Evolutionary conservation across 139 green algal species (phyloP).

Genomic region (Chlamydomonas sphaeroides): DNA sequence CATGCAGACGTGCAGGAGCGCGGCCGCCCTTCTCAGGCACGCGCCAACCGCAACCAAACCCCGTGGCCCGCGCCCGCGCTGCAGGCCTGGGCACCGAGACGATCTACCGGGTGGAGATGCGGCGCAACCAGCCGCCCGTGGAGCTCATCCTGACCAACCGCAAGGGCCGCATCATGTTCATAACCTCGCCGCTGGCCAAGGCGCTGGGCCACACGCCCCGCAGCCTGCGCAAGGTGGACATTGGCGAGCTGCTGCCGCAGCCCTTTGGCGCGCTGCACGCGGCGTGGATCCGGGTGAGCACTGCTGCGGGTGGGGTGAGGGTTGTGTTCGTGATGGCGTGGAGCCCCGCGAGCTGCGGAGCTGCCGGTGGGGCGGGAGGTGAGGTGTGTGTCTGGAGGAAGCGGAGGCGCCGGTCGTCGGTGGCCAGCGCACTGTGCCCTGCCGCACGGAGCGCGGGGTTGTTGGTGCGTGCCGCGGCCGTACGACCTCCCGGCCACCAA

Average conservation of each 20-base stretch:
- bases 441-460: too few species aligned
- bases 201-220: slow-evolving; percentile 34
- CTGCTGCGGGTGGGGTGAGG: background rate
- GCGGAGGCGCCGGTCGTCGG: too few species aligned
- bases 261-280: slow-evolving; percentile 53
- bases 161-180: slow-evolving; percentile 42
- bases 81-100: slow-evolving; percentile 27
- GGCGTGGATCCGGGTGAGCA: slow-evolving; percentile 36
- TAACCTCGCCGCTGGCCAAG: slow-evolving; percentile 37
- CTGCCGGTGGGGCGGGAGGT: too few species aligned
- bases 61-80: too few species aligned
- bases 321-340: too few species aligned
- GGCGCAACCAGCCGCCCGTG: slow-evolving; percentile 2
- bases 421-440: too few species aligned
- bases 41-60: too few species aligned
- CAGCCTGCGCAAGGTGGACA: slow-evolving; percentile 31
- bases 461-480: too few species aligned
- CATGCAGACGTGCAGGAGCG: too few species aligned
- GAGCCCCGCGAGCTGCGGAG: too few species aligned
- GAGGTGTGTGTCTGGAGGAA: too few species aligned
- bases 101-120: slow-evolving; percentile 25
- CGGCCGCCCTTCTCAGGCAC: too few species aligned
- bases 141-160: slow-evolving; percentile 45
- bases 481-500: background rate
- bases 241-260: slow-evolving; percentile 44